Evolutionary conservation across 2,329 filamentous ascomycete genomes (phyloP).

Genomic region (Gremmenia infestans): DNA sequence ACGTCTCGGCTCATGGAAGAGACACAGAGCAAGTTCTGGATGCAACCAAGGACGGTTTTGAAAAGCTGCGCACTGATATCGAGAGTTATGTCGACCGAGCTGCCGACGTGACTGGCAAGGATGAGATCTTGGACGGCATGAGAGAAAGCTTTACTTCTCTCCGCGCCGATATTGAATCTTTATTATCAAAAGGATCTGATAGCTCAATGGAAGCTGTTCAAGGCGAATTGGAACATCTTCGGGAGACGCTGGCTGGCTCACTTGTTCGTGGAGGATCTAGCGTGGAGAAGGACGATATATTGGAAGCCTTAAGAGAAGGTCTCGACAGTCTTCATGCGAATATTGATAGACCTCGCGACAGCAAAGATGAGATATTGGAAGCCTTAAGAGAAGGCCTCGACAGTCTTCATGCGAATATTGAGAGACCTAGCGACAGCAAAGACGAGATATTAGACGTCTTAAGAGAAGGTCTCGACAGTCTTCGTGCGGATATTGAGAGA

Average conservation of each 20-base stretch:
- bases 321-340: conserved; percentile 72
- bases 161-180: conserved; percentile 60
- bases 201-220: conserved; percentile 49
- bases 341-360: conserved; percentile 46
- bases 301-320: conserved; percentile 59
- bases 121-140: conserved; percentile 71
- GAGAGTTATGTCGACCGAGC: conserved; percentile 74
- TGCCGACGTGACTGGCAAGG: conserved; percentile 63
- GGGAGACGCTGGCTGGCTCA: conserved; percentile 50
- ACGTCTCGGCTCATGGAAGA: conserved; percentile 69
- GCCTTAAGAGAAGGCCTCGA: conserved; percentile 64
- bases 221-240: conserved; percentile 56
- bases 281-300: conserved; percentile 59
- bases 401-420: conserved; percentile 68
- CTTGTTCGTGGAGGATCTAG: conserved; percentile 42
- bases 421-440: conserved; percentile 39
- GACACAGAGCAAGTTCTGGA: conserved; percentile 87
- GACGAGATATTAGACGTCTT: conserved; percentile 62
- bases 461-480: conserved; percentile 65
- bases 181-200: conserved; percentile 48
- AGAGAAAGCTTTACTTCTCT: conserved; percentile 60
- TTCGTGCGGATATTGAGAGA: conserved; percentile 71
- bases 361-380: conserved; percentile 61
- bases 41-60: conserved; percentile 81
- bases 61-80: conserved; percentile 73